Base-by-base conservation (phyloP, 1,139 yeast species). In the Yamadazyma pseudoaaseri region DNA sequence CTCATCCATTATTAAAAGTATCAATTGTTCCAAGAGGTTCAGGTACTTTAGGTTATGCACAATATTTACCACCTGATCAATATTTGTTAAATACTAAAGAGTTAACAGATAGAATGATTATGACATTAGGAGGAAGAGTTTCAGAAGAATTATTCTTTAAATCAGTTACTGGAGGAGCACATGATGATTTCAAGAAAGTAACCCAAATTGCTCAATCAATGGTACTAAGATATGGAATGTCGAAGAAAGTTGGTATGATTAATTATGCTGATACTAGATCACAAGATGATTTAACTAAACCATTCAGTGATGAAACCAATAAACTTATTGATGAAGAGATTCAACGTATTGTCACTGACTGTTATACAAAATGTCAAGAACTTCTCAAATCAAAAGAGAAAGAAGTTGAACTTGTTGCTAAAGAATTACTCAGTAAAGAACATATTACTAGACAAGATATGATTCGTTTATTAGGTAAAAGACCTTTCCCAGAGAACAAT, bases 41-140 rank as follows among this genome's bases (percentile, higher is more conserved):
- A 63, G 96, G 95, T 35, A 96, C 97, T 2, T 70, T 92, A 36
- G 98, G 98, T n/a, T 92, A 92, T 59, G 98, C 98, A 1, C 97
- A 92, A 59, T 92, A 92, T 56, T 71, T 94, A 43, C 98, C 98
- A 10, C 89, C 95, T 6, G 98, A 92, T 56, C 86, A 85, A 54
- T 87, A 89, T 51, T 71, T 92, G 50, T 73, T 86, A 50, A 78
- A 86, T 16, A 78, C 84, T 41, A 79, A 79, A 45, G 96, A 92
- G 60, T 77, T 90, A 46, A 65, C 67, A 47, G 96, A 92, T 56
- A 73, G 96, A 48, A 92, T 92, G 96, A 79, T 90, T 16, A 92
- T 92, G 97, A 87, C 97, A 0, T 72, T 92, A 34, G 98, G 97
- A 32, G 98, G 98, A 5, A 76, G 98, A 50, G 97, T 92, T 3